Conservation (phyloP, 1,284 basidiomycete genomes). For the Bothia castanella region DNA sequence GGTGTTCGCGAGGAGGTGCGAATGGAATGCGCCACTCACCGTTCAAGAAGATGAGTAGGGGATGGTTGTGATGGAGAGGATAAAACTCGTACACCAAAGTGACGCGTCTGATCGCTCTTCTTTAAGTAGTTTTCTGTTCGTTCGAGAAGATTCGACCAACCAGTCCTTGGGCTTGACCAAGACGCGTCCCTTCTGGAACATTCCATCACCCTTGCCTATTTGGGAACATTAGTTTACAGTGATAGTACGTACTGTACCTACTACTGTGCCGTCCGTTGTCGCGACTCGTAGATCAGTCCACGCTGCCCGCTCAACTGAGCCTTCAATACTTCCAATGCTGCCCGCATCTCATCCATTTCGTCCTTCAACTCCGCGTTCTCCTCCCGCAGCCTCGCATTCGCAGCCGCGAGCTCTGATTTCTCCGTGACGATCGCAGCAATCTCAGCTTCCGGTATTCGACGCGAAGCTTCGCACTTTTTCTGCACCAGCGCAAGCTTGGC, state of each 20-base stretch:
- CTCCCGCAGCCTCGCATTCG: conserved; percentile 49
- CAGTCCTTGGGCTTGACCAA: conserved; percentile 3
- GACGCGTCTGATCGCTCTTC: conserved; percentile 22
- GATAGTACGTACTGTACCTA: no score
- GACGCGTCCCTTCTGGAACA: conserved; percentile 29
- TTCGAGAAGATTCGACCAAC: conserved; percentile 58
- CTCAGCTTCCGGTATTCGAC: conserved; percentile 37
- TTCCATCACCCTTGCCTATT: conserved; percentile 34
- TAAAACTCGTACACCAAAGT: conserved; percentile 2
- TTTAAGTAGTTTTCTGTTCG: conserved; percentile 43
- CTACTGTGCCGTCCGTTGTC: conserved; percentile 19
- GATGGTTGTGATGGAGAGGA: conserved; percentile 16
- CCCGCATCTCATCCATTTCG: conserved; percentile 67
- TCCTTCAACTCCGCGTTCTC: conserved; percentile 59
- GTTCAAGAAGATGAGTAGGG: conserved; percentile 8
- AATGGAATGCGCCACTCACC: conserved; percentile 15
- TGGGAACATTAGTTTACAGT: conserved; percentile 11
- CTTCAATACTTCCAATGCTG: conserved; percentile 64
- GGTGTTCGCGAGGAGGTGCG: background rate
- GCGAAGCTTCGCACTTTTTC: conserved; percentile 35
- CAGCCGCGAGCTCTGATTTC: conserved; percentile 43
- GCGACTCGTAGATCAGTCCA: conserved; percentile 39
- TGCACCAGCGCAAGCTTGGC: conserved; percentile 42
- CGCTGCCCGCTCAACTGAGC: conserved; percentile 47
- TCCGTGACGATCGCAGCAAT: conserved; percentile 44